phyloP scores from a whole-genome alignment of 2,329 filamentous ascomycete species.

The Alternaria sp. region DNA sequence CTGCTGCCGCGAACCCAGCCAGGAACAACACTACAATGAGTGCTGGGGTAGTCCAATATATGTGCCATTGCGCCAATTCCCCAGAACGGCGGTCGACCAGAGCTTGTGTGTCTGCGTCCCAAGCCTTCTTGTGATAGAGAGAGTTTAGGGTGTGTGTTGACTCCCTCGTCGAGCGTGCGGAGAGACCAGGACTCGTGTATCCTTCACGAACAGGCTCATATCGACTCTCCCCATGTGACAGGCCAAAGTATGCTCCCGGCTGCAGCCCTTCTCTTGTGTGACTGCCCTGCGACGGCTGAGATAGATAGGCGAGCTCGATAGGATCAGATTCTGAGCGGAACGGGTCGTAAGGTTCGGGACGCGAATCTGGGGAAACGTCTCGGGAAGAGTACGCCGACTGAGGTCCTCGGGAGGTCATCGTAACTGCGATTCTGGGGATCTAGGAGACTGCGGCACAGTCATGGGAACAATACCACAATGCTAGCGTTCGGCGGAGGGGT shows the following conservation, averaged over 20 bases:
- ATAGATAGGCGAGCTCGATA: constrained; percentile 40
- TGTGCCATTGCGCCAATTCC: constrained; percentile 46
- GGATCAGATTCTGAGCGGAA: constrained; percentile 37
- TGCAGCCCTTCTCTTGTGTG: constrained; percentile 21
- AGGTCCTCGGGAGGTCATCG: constrained; percentile 35
- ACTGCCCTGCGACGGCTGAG: constrained; percentile 19
- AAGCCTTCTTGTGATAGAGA: constrained; percentile 36
- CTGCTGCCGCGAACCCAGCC: constrained; percentile 40
- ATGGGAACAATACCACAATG: constrained; percentile 1
- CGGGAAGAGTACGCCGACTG: constrained; percentile 32
- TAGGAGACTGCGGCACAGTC: constrained; percentile 2
- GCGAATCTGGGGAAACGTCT: constrained; percentile 35
- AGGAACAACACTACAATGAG: constrained; percentile 41
- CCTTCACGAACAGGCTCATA: constrained; percentile 33
- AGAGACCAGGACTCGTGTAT: constrained; percentile 22
- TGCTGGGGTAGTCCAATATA: constrained; percentile 48
- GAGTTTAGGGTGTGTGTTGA: constrained; percentile 37
- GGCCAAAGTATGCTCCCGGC: constrained; percentile 27
- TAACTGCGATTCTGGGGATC: not conserved
- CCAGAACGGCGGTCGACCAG: constrained; percentile 44
- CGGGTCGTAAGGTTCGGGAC: constrained; percentile 36
- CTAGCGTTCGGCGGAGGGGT: constrained; percentile 8
- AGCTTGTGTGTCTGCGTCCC: constrained; percentile 44
- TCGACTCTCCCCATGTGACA: constrained; percentile 18
- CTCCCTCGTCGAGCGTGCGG: constrained; percentile 25